Conservation (phyloP, 2,329 filamentous ascomycete genomes). For the Shiraia sp. region DNA sequence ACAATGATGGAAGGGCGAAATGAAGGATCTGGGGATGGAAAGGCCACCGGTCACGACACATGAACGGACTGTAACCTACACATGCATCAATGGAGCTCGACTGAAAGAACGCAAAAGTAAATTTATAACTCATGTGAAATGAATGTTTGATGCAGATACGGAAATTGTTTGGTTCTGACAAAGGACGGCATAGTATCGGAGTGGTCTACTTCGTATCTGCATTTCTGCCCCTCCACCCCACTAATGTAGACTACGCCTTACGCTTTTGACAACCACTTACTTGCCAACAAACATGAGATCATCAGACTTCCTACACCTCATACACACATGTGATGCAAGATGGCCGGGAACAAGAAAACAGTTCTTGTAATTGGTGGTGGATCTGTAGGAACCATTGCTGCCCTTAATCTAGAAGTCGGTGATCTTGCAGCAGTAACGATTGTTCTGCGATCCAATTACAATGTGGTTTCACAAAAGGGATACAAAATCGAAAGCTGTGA, state of each 20-base stretch:
- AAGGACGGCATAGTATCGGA: not conserved
- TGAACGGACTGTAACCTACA: constrained; percentile 45
- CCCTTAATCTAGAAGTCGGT: constrained; percentile 58
- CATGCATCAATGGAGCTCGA: constrained; percentile 45
- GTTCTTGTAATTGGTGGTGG: constrained; percentile 61
- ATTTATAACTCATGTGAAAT: not conserved
- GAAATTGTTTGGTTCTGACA: not conserved
- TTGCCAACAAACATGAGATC: constrained; percentile 3
- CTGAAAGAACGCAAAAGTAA: constrained; percentile 34
- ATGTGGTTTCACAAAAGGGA: constrained; percentile 51
- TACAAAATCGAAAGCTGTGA: constrained; percentile 61
- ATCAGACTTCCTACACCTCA: not conserved
- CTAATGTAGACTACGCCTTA: constrained; percentile 8
- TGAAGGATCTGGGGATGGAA: constrained; percentile 37
- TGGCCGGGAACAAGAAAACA: constrained; percentile 33
- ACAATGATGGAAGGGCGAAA: constrained; percentile 30
- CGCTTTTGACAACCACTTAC: not conserved
- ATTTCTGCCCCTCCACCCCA: constrained; percentile 29
- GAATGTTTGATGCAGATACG: not conserved
- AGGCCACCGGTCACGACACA: constrained; percentile 38
- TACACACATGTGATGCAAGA: constrained; percentile 7
- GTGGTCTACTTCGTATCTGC: not conserved
- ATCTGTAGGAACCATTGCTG: constrained; percentile 61
- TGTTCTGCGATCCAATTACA: constrained; percentile 62
- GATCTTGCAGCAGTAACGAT: constrained; percentile 57